Evolutionary conservation across 352 stramenopile species (phyloP).

Genomic region (Globisporangium irregulare): DNA sequence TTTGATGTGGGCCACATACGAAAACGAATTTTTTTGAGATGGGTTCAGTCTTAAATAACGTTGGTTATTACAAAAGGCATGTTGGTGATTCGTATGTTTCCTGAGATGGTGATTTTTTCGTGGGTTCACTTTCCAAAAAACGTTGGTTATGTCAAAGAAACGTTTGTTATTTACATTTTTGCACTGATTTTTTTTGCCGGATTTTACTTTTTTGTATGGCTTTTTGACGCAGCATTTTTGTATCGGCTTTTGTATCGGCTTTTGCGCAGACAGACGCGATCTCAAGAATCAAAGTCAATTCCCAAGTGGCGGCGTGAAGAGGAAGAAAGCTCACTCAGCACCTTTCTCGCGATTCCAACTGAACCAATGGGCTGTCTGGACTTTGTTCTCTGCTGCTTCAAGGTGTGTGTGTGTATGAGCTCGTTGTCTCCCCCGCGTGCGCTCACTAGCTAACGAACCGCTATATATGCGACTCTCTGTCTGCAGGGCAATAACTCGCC

Average conservation of each 20-base stretch:
- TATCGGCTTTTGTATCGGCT: not conserved
- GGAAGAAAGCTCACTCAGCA: not conserved
- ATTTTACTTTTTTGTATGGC: conserved; percentile 1
- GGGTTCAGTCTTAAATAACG: no score
- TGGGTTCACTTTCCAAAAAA: conserved; percentile 9
- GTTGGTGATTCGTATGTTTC: not conserved
- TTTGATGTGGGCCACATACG: no score
- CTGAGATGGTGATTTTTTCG: conserved; percentile 2
- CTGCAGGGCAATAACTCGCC: conserved; percentile 10
- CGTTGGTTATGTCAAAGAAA: conserved; percentile 1
- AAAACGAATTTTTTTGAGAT: not conserved
- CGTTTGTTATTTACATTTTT: conserved; percentile 7
- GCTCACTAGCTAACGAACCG: not conserved
- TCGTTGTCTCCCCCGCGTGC: not conserved
- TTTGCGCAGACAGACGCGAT: conserved; percentile 2
- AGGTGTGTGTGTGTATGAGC: conserved; percentile 21
- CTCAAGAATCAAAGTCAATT: not conserved
- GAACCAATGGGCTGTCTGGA: conserved; percentile 61
- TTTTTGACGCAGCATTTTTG: not conserved
- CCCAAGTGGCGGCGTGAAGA: conserved; percentile 1
- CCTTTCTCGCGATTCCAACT: not conserved
- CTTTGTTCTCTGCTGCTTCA: conserved; percentile 64
- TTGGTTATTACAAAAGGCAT: not conserved
- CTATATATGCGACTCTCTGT: not conserved
- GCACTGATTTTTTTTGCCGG: conserved; percentile 13